These are phyloP conservation scores for Zoysia japonica DNA, from an alignment of 176 grass and related monocot species.

Conservation along the genomic window DNA sequence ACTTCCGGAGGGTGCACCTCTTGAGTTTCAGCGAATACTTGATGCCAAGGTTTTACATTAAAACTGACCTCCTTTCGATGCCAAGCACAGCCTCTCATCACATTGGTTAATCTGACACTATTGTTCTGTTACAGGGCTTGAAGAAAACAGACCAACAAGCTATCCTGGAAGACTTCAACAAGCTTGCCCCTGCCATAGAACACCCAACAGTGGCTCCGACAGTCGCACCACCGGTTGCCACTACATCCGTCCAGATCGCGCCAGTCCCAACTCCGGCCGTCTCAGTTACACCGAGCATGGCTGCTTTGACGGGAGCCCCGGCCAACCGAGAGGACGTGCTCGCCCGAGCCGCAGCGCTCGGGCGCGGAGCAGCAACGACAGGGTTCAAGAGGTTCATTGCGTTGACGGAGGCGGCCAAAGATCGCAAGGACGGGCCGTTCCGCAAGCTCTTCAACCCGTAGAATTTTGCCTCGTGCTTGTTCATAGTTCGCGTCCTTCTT, in stretches of 20 bases:
- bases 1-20: constrained; percentile 83
- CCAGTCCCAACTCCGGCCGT: constrained; percentile 36
- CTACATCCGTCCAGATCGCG: constrained; percentile 40
- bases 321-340: constrained; percentile 92
- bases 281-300: constrained; percentile 44
- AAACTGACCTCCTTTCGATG: not conserved
- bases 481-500: constrained; percentile 28
- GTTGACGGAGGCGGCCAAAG: constrained; percentile 93
- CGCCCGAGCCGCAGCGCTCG: constrained; percentile 83
- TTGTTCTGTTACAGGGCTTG: constrained; percentile 59
- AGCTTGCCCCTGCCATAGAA: constrained; percentile 69
- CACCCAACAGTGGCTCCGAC: constrained; percentile 62
- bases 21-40: constrained; percentile 95
- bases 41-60: constrained; percentile 78
- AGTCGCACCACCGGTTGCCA: constrained; percentile 40
- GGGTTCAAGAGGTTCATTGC: constrained; percentile 99
- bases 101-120: constrained; percentile 2
- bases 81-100: not conserved
- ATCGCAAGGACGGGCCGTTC: constrained; percentile 92
- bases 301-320: constrained; percentile 47
- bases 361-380: constrained; percentile 85
- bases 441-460: constrained; percentile 91
- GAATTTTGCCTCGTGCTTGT: constrained; percentile 34
- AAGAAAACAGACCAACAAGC: constrained; percentile 97
- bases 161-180: constrained; percentile 95